These are phyloP conservation scores for Megacollybia marginata DNA, from an alignment of 768 basidiomycete genomes.

Conservation along the genomic window DNA sequence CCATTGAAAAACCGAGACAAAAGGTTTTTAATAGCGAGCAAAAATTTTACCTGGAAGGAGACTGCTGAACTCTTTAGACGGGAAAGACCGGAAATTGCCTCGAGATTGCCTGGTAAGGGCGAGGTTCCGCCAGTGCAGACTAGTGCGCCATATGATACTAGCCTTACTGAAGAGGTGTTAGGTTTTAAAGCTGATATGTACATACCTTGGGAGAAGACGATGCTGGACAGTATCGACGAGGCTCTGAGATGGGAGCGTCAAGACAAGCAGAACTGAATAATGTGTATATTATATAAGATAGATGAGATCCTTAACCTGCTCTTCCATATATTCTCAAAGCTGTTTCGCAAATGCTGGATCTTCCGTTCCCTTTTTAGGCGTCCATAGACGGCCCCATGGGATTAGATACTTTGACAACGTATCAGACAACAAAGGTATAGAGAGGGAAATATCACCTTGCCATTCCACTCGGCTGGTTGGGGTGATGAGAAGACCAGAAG, in stretches of 20 bases:
- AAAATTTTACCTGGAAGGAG: neutral
- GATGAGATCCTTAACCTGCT: slow-evolving; percentile 8
- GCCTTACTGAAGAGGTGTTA: neutral
- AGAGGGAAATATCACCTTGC: slow-evolving; percentile 19
- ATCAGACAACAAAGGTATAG: too few relatives aligned
- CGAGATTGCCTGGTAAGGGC: neutral
- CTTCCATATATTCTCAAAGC: slow-evolving; percentile 9
- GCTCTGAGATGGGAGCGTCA: slow-evolving; percentile 3
- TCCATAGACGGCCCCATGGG: slow-evolving; percentile 4
- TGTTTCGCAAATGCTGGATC: slow-evolving; percentile 4
- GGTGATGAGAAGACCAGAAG: slow-evolving; percentile 31
- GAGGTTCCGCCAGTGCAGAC: neutral
- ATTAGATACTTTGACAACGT: slow-evolving; percentile 10
- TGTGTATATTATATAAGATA: too few relatives aligned
- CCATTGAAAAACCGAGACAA: neutral
- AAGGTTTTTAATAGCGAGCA: neutral
- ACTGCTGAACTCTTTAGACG: neutral
- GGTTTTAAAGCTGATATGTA: neutral
- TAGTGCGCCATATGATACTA: neutral
- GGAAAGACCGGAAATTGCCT: neutral
- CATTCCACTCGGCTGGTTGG: slow-evolving; percentile 24
- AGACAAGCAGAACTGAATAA: too few relatives aligned
- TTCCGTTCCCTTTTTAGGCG: neutral
- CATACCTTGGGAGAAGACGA: too few relatives aligned
- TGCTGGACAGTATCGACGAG: neutral